A percentile compares a stretch with the other conserved stretches of the same genome.
Evolutionary conservation across 1,139 yeast genomes (phyloP).

Genomic region (Blastobotrys capitulatus): DNA sequence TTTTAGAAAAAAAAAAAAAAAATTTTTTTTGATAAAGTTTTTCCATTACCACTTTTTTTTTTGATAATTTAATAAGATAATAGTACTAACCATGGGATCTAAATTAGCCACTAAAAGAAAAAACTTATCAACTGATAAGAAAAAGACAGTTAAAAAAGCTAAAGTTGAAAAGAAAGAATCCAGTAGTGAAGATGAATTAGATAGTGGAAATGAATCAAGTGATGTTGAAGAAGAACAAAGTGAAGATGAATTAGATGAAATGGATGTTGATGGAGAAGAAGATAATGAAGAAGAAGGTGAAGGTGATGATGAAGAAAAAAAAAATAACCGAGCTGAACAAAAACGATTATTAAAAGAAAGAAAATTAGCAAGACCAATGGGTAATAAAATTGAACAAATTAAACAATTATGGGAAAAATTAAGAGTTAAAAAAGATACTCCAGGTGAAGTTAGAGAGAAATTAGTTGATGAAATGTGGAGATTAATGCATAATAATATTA

Average conservation of each 20-base stretch:
- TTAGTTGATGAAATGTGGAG: conserved; percentile 83
- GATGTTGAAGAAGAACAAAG: conserved; percentile 4
- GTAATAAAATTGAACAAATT: conserved; percentile 77
- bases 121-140: conserved; percentile 2
- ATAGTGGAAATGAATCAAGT: conserved; percentile 1
- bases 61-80: no score
- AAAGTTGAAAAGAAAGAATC: conserved; percentile 13
- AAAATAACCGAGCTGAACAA: conserved; percentile 78
- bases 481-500: conserved; percentile 66
- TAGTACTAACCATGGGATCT: conserved; percentile 1
- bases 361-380: conserved; percentile 80
- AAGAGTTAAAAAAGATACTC: conserved; percentile 77
- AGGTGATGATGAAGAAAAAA: conserved; percentile 24
- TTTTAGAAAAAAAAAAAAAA: not conserved
- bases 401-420: conserved; percentile 88
- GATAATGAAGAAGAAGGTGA: conserved; percentile 30
- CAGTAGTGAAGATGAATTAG: conserved; percentile 1
- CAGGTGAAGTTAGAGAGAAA: conserved; percentile 72
- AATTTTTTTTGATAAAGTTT: not conserved
- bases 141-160: conserved; percentile 1
- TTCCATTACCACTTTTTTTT: not conserved
- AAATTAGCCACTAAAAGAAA: conserved; percentile 1
- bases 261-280: conserved; percentile 28
- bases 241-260: conserved; percentile 32
- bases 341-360: conserved; percentile 73